Evolutionary conservation across 75 land plant species (phyloP).

Genomic region (Isoetes taiwanensis): DNA sequence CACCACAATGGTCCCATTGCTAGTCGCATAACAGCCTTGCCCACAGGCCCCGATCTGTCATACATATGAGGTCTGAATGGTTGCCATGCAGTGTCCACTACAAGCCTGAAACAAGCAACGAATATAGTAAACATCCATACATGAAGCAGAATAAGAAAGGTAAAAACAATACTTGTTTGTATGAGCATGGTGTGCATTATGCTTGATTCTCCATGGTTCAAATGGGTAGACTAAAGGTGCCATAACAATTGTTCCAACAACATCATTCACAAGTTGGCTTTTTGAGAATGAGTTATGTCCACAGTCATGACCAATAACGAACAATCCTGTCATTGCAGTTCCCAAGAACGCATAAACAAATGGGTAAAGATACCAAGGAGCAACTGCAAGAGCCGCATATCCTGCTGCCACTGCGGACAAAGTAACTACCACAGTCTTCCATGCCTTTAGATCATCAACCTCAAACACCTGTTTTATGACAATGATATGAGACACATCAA

Average conservation of each 20-base stretch:
- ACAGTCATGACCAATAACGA: slow-evolving; percentile 15
- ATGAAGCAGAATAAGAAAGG: not conserved
- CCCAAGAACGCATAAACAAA: slow-evolving; percentile 10
- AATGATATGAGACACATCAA: not conserved
- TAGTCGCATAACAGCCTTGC: not conserved
- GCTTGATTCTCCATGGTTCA: slow-evolving; percentile 18
- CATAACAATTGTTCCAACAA: slow-evolving; percentile 9
- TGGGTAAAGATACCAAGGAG: slow-evolving; percentile 14
- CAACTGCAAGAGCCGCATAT: slow-evolving; percentile 8
- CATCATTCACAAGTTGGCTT: slow-evolving; percentile 14
- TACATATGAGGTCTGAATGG: slow-evolving; percentile 7
- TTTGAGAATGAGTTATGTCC: slow-evolving; percentile 18
- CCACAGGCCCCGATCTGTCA: not conserved
- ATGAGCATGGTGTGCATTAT: slow-evolving; percentile 15
- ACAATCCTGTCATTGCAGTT: slow-evolving; percentile 12
- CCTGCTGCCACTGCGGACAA: slow-evolving; percentile 1
- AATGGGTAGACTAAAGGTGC: slow-evolving; percentile 14
- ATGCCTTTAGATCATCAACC: slow-evolving; percentile 10
- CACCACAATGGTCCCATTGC: slow-evolving; percentile 14
- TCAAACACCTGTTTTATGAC: slow-evolving; percentile 42
- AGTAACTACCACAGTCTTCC: slow-evolving; percentile 10
- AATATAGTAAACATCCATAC: not conserved
- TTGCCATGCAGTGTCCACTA: slow-evolving; percentile 17
- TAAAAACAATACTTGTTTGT: slow-evolving; percentile 7
- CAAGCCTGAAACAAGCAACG: not conserved